These are phyloP conservation scores for Gyrodon lividus DNA, from an alignment of 768 basidiomycete genomes.

Conservation along the genomic window DNA sequence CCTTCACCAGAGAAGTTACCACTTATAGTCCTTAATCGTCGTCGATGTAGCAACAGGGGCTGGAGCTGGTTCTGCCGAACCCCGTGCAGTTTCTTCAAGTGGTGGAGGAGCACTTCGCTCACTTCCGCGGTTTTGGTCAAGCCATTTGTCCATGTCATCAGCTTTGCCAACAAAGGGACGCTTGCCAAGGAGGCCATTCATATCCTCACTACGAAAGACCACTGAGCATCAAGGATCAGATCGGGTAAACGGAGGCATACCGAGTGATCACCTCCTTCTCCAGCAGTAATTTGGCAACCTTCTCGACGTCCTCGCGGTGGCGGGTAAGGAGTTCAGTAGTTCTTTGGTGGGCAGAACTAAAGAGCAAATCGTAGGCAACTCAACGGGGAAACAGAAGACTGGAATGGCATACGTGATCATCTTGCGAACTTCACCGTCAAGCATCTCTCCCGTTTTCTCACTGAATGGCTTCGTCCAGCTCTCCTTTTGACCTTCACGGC, in stretches of 20 bases:
- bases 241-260: conserved; percentile 39
- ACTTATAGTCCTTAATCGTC: conserved; percentile 32
- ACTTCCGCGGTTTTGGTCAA: conserved; percentile 71
- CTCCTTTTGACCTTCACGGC: conserved; percentile 79
- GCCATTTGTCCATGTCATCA: conserved; percentile 97
- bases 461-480: conserved; percentile 97
- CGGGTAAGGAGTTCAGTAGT: conserved; percentile 79
- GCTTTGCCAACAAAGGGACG: conserved; percentile 74
- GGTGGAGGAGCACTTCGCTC: conserved; percentile 68
- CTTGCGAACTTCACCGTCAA: conserved; percentile 89
- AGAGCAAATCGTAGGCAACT: conserved; percentile 10
- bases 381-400: background rate
- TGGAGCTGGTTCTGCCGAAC: conserved; percentile 43
- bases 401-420: conserved; percentile 76
- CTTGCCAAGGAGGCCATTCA: conserved; percentile 80
- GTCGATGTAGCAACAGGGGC: conserved; percentile 48
- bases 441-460: conserved; percentile 93
- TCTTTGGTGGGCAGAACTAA: conserved; percentile 73
- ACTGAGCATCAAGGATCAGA: conserved; percentile 2
- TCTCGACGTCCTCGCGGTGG: conserved; percentile 87
- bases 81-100: conserved; percentile 46
- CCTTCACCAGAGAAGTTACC: conserved; percentile 3
- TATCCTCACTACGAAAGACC: conserved; percentile 64
- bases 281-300: conserved; percentile 86
- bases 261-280: conserved; percentile 95